These are phyloP conservation scores for Flaveria brownii DNA, from an alignment of 129 eudicot species.

Conservation along the genomic window DNA sequence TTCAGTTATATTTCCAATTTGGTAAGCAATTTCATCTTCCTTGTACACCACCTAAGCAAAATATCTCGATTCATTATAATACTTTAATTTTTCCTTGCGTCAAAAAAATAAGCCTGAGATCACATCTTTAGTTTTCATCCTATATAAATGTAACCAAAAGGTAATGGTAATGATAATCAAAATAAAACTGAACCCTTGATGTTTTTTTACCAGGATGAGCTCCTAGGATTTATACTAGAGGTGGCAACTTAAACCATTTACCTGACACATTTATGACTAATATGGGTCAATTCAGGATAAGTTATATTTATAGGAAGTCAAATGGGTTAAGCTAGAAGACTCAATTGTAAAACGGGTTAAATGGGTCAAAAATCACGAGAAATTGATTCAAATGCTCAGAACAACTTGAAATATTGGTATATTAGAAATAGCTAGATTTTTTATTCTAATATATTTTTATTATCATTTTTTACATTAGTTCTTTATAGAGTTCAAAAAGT, in stretches of 20 bases:
- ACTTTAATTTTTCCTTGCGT: slow-evolving; percentile 8
- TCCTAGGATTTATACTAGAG: neutral
- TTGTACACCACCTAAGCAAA: slow-evolving; percentile 71
- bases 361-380: neutral
- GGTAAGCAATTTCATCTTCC: slow-evolving; percentile 94
- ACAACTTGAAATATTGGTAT: neutral
- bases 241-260: neutral
- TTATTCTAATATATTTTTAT: neutral
- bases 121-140: neutral
- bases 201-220: neutral
- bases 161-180: neutral
- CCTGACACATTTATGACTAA: no score
- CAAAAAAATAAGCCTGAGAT: neutral
- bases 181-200: neutral
- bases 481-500: neutral
- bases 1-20: slow-evolving; percentile 93
- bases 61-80: slow-evolving; percentile 17
- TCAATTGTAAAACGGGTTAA: neutral
- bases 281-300: neutral
- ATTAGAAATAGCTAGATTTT: neutral
- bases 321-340: neutral
- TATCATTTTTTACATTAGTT: neutral
- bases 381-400: neutral
- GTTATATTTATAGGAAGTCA: slow-evolving; percentile 2
- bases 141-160: neutral